A percentile compares a stretch with the other conserved stretches of the same genome.
phyloP scores from a whole-genome alignment of 2,329 filamentous ascomycete genomes.

The Sporothrix variecibatus region DNA sequence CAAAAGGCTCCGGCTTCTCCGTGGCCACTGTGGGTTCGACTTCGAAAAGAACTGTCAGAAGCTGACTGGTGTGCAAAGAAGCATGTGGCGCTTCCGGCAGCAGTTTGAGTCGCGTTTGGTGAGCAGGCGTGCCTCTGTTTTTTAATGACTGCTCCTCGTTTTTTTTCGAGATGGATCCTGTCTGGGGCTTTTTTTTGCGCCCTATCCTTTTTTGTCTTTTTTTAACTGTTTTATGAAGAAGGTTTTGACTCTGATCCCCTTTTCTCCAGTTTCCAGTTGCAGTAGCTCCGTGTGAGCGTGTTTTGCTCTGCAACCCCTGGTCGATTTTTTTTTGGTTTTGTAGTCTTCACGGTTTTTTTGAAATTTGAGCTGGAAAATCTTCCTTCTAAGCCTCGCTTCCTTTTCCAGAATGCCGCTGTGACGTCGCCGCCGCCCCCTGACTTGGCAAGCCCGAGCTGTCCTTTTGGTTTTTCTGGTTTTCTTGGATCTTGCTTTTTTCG shows the following conservation, averaged over 20 bases:
- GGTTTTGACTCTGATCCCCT: not conserved
- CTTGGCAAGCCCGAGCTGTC: not conserved
- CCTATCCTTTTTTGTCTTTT: not conserved
- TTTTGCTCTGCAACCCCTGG: slow-evolving; percentile 11
- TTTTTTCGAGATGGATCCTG: not conserved
- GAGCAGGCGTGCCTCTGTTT: not conserved
- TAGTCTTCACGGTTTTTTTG: not conserved
- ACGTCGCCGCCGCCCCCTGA: slow-evolving; percentile 13
- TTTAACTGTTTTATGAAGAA: not conserved
- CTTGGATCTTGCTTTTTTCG: not conserved
- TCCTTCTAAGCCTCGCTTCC: not conserved
- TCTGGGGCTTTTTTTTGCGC: not conserved
- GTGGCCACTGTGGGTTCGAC: not conserved
- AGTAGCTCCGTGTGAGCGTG: slow-evolving; percentile 9
- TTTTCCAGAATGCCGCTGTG: slow-evolving; percentile 16
- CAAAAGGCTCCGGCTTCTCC: not conserved
- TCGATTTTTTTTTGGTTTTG: not conserved
- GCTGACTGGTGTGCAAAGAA: slow-evolving; percentile 5
- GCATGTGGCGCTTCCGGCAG: slow-evolving; percentile 6
- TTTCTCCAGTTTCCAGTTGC: slow-evolving; percentile 12
- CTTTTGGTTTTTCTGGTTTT: not conserved
- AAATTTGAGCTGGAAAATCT: not conserved
- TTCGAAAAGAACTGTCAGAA: not conserved
- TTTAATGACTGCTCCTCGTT: not conserved
- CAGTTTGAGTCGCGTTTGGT: not conserved